Base-by-base conservation (phyloP, 2,329 filamentous ascomycete genomes). In the Fusarium sp. region DNA sequence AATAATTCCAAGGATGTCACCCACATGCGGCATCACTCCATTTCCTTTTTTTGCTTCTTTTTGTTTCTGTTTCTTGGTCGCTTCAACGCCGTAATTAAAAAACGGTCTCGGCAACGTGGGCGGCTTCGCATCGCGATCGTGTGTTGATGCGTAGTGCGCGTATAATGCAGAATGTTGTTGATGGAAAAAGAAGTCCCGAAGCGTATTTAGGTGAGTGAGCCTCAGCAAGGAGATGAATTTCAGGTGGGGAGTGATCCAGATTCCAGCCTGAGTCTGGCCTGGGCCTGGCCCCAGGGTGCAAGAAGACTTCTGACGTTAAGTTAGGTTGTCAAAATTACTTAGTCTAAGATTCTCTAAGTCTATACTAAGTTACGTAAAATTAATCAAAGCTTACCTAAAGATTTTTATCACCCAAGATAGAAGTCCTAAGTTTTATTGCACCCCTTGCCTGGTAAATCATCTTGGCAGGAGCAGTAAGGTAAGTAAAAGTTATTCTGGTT, bases 141-240 rank as follows among this genome's bases (percentile, higher is more conserved):
- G 51, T 50, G 51, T 50, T 47, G 51, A 50, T 67, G 51, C 59
- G 61, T 67, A 54, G 51, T 72, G 51, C 63, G 70, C 60, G 32
- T 47, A 57, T 60, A 53, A 69, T 45, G 66, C 48, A 72, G 38
- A 18, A 44, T 72, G 72, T 69, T 74, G 72, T 75, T 72, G 72
- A 69, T 72, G 72, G 68, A 72, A 75, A 74, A 72, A 74, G 55
- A 61, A 50, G 53, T 17, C 63, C 55, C 53, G 63, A 51, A 45
- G 48, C 56, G 54, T n/a, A 42, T 22, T 45, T 54, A 53, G 53
- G 36, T 55, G 45, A 58, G 41, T 28, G 61, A 63, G 36, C 68
- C 61, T 67, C 45, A 51, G 47, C 35, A 38, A 53, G 47, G 44
- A 39, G 53, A 59, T 36, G 30, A 36, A 59, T 51, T 48, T 59